Evolutionary conservation across 139 green algal genomes (phyloP).

Genomic region (Edaphochlamys debaryana): DNA sequence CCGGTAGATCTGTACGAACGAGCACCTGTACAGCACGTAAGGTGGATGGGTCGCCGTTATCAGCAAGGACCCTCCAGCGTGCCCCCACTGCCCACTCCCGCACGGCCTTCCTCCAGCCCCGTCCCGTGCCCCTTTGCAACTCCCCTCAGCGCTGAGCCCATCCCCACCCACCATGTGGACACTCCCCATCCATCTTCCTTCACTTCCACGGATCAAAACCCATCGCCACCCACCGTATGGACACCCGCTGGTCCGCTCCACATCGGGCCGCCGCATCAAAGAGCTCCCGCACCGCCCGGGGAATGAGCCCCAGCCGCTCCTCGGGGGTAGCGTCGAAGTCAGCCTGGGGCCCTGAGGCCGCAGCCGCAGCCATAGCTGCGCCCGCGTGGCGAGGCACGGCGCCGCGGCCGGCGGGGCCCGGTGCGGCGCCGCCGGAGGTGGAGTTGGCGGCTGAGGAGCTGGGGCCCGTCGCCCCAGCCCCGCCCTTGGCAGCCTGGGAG

Average conservation of each 20-base stretch:
- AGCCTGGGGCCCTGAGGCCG: constrained; percentile 6
- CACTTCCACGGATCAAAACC: background rate
- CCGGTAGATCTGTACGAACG: constrained; percentile 68
- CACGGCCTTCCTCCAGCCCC: too few species aligned
- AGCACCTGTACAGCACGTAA: constrained; percentile 31
- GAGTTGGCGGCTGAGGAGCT: too few species aligned
- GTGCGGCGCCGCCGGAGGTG: background rate
- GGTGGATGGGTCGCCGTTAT: background rate
- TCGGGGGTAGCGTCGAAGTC: constrained; percentile 46
- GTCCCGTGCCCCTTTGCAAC: too few species aligned
- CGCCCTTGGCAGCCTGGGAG: background rate
- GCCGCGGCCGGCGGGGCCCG: background rate
- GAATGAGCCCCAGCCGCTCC: constrained; percentile 60
- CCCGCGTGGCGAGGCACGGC: background rate
- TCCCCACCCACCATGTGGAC: too few species aligned
- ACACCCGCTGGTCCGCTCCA: constrained; percentile 15
- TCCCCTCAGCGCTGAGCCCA: too few species aligned
- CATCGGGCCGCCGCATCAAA: constrained; percentile 17
- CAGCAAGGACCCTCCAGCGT: background rate
- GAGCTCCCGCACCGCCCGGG: constrained; percentile 51
- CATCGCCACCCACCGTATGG: constrained; percentile 20
- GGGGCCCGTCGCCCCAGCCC: background rate
- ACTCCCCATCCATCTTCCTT: background rate
- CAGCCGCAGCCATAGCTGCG: background rate
- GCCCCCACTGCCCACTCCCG: too few species aligned